Evolutionary conservation across 768 basidiomycete species (phyloP), one percentile per base, ranked within the genome.

Genomic region (Lyophyllum shimeji): DNA sequence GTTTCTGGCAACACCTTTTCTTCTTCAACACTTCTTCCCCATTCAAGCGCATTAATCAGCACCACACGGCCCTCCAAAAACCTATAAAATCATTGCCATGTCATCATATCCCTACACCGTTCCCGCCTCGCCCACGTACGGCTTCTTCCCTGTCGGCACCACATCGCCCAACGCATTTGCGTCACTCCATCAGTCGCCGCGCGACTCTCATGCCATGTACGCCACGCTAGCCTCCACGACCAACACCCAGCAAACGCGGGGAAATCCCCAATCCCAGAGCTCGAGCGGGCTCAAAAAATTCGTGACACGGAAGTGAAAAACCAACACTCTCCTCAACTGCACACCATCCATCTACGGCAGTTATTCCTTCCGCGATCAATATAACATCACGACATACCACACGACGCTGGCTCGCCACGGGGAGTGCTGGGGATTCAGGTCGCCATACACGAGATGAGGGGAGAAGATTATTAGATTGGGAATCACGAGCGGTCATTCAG

Each of bases 181-280:
- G 11, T 63, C 75, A 43, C 75, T 86, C 52, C 80, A 84, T 66
- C 81, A 82, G 68, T 78, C 82, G 62, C 85, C 85, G 37, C 83
- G 85, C 50, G 82, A 85, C 60, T 65, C 74, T 3, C 82, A 87
- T 62, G 69, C 71, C 59, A 82, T 84, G 81, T 85, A 82, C 69
- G 74, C 83, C 37, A 74, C 81, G 3, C 76, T 84, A 25, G 59
- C 69, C 45, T 65, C 65, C 17, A 39, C 65, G 55, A 56, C 59
- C 9, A 48, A 51, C 21, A 49, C 62, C 46, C 60, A 60, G 34
- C 58, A 57, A 50, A 59, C 50, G 33, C 62, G 53, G 20, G 53
- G 58, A 25, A 50, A 46, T 54, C 65, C 68, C 17, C 44, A 54
- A 50, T 37, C 64, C 56, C 57, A 57, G 67, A 59, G 64, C 54